Evolutionary conservation across 257 asterid genomes (phyloP), one percentile per base, ranked within the genome.

Genomic region (Sherardia arvensis): DNA sequence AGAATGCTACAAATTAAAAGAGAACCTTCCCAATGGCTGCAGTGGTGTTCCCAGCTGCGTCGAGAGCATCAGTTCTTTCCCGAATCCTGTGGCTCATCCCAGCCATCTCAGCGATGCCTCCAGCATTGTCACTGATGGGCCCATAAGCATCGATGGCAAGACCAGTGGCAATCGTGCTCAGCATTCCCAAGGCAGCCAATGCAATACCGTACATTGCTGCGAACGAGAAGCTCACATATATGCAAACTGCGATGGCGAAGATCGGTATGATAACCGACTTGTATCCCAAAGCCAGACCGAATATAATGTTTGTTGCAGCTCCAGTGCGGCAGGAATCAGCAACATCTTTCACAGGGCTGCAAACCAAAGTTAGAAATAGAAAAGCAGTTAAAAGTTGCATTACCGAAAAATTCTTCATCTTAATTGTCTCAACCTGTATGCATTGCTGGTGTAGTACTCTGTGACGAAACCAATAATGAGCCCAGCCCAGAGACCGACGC

Each of bases 251-350:
- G 62, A 90, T 89, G 25, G 95, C 94, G 40, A 89, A 89, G 54
- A 89, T 90, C 17, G 97, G 97, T 74, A 90, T 87, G 30, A 90
- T 90, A 71, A 90, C 97, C 3, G 97, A 90, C 78, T 90, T 87
- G 78, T 90, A 90, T 72, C 97, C 97, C 79, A 90, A 76, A 54
- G 97, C 97, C 40, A 90, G 97, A 68, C 97, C 97, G 62, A 90
- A 90, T 53, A 90, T 90, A 47, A 90, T 95, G 69, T 90, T 90
- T 23, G 97, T 90, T 2, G 97, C 97, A 69, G 97, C 97, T 28
- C 97, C 97, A 70, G 97, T 90, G 80, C 94, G 80, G 88, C 97
- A 90, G 74, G 97, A 90, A 76, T 90, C 97, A 65, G 97, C 97
- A 67, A 90, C 97, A 74, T 85, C 97, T 80, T 90, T 95, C 83